Evolutionary conservation across 1,139 yeast species (phyloP), one percentile per base, ranked within the genome.

Genomic region (Geotrichum bryndzae): DNA sequence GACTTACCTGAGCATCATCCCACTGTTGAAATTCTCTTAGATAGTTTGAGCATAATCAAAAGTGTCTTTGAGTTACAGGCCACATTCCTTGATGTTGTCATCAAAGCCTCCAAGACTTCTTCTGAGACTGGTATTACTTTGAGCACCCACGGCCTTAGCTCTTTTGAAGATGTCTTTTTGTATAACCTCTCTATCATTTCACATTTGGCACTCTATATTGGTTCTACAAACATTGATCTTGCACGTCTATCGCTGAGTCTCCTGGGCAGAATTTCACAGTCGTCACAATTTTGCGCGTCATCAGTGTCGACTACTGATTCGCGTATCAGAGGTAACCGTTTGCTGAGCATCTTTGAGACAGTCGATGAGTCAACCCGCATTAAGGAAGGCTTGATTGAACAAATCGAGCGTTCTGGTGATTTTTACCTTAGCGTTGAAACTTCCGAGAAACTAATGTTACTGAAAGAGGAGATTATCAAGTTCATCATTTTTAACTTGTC

Each of bases 311-410:
- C 73, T 6, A 69, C 71, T 15, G 80, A 79, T 61, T 75, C 80
- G 1, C 70, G 84, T 15, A 75, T 83, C 60, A 80, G 79, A 27
- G 82, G 80, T 64, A 85, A 86, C 66, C 82, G 94, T 66, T 75
- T 92, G n/a, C 75, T 92, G 53, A 85, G 90, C 0, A 80, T 90
- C 35, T 80, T 88, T 59, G 87, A 86, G 69, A 86, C 90, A 18
- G 83, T 88, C 41, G 90, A 88, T 68, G 97, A 91, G 68, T 71
- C 78, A 0, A 73, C 76, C 4, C 82, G 91, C 65, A 88, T 94
- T 54, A 84, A 88, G 66, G 84, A 82, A 68, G 85, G 91, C 0
- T 85, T 91, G 64, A 85, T 90, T 56, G 83, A 83, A 58, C 96
- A 90, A 69, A 75, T 92, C 54, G 87, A 84, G 56, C 68, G 83